Evolutionary conservation across 768 basidiomycete genomes (phyloP), one percentile per base, ranked within the genome.

Genomic region (Imleria badia): DNA sequence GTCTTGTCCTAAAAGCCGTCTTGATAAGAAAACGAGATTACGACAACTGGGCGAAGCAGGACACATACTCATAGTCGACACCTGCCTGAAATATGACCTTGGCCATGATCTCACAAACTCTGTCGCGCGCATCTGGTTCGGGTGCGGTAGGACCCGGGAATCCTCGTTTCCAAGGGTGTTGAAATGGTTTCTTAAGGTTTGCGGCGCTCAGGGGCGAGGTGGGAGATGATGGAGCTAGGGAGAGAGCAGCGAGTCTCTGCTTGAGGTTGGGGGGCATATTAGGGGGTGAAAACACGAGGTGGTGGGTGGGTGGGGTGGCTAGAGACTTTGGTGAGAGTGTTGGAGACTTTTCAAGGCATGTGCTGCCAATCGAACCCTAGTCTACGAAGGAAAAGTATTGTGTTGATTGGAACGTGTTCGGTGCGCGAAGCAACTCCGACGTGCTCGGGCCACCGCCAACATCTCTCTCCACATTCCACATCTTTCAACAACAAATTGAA

Each of bases 11-110:
- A 56, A 14, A 31, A 26, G 8, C 3, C 3, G n/a, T 12, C 19
- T 39, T 50, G 51, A 66, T 63, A 22, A 66, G 53, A 51, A 50
- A 46, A 53, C 63, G 50, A 63, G 30, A 35, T 36, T 33, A 41
- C 39, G 17, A 20, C 12, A 39, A 45, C 49, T 23, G 41, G 44
- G 34, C n/a, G n/a, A 12, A 22, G 40, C 11, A 39, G 20, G 26
- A 49, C 17, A 78, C 87, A 66, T 62, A 94, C 92, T 93, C 91
- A 60, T 84, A 93, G 73, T 94, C 92, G 53, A 92, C 87, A 3
- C 92, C 92, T 41, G 92, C 92, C 67, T 92, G 91, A 62, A 89
- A 92, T 42, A 94, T 91, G 73, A 94, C 76, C 67, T 76, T 83
- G 36, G 73, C 66, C 76, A 94, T 80, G 29, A 87, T 80, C 15